Evolutionary conservation across 2,329 filamentous ascomycete species (phyloP).

Genomic region (Fusarium buharicum): DNA sequence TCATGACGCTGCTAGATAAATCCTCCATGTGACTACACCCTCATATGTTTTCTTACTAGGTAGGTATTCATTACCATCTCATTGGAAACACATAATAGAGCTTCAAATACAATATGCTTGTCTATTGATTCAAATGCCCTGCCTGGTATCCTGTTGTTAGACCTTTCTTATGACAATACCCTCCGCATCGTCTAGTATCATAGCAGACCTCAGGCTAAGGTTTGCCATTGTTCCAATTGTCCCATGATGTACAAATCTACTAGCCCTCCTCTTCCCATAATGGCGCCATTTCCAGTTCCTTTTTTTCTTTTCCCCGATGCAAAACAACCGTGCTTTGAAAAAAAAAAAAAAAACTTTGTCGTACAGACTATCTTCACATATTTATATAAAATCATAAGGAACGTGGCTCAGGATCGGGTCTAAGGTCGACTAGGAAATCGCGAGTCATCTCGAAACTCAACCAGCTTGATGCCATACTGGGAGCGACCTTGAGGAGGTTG

Average conservation of each 20-base stretch:
- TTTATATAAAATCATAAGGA: conserved; percentile 41
- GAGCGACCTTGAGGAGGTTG: conserved; percentile 95
- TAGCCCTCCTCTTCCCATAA: conserved; percentile 16
- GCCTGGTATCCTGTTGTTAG: conserved; percentile 18
- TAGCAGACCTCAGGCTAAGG: conserved; percentile 4
- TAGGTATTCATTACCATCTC: neutral
- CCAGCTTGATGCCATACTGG: conserved; percentile 99
- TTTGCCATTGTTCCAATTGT: conserved; percentile 9
- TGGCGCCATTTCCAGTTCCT: conserved; percentile 18
- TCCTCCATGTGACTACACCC: neutral
- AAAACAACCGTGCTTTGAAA: conserved; percentile 7
- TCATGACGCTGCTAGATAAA: too few species aligned
- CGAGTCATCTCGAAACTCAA: conserved; percentile 94
- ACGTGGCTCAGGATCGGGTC: conserved; percentile 53
- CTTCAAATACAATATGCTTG: conserved; percentile 6
- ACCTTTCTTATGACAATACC: conserved; percentile 11
- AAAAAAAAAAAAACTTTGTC: conserved; percentile 4
- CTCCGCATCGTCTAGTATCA: conserved; percentile 24
- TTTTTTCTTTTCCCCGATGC: conserved; percentile 13
- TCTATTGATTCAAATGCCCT: conserved; percentile 37
- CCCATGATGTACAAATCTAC: conserved; percentile 36
- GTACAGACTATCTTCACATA: conserved; percentile 35
- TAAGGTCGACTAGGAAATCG: conserved; percentile 79
- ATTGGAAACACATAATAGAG: neutral
- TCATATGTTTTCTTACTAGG: too few species aligned